Evolutionary conservation across 2,329 filamentous ascomycete species (phyloP).

Genomic region (Talaromyces verruculosus): DNA sequence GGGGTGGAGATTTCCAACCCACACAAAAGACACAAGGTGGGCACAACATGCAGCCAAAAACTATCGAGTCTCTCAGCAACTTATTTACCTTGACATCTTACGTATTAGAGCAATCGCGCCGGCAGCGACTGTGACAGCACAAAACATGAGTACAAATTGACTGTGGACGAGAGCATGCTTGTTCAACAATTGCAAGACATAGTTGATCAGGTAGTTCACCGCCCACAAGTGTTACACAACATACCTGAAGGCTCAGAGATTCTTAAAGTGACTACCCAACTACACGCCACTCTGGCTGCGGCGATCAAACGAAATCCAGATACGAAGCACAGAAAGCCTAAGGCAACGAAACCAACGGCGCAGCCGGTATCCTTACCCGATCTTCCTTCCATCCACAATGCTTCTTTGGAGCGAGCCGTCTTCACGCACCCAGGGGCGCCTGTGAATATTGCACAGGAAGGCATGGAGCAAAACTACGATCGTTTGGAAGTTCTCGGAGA

Average conservation of each 20-base stretch:
- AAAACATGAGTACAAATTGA: neutral
- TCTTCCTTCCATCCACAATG: slow-evolving; percentile 62
- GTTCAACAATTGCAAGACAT: slow-evolving; percentile 14
- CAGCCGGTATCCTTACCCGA: slow-evolving; percentile 23
- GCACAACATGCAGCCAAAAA: neutral
- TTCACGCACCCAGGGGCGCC: slow-evolving; percentile 64
- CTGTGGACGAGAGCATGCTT: slow-evolving; percentile 5
- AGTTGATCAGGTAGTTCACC: slow-evolving; percentile 16
- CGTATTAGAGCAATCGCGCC: slow-evolving; percentile 14
- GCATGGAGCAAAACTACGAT: slow-evolving; percentile 64
- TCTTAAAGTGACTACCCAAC: slow-evolving; percentile 14
- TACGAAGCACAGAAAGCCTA: slow-evolving; percentile 15
- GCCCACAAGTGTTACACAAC: slow-evolving; percentile 11
- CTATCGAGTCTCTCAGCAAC: neutral
- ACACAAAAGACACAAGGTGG: slow-evolving; percentile 27
- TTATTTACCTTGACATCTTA: slow-evolving; percentile 2
- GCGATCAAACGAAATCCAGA: slow-evolving; percentile 2
- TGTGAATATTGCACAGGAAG: slow-evolving; percentile 25
- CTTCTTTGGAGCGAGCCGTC: slow-evolving; percentile 59
- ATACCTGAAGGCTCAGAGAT: slow-evolving; percentile 16
- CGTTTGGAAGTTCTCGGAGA: slow-evolving; percentile 87
- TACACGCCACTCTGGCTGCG: slow-evolving; percentile 13
- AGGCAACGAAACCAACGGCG: slow-evolving; percentile 22
- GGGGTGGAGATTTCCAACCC: neutral
- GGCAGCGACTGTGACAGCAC: neutral